Evolutionary conservation across 225 moss, liverwort and hornwort genomes (phyloP).

Genomic region (Thuidium tamariscinum): DNA sequence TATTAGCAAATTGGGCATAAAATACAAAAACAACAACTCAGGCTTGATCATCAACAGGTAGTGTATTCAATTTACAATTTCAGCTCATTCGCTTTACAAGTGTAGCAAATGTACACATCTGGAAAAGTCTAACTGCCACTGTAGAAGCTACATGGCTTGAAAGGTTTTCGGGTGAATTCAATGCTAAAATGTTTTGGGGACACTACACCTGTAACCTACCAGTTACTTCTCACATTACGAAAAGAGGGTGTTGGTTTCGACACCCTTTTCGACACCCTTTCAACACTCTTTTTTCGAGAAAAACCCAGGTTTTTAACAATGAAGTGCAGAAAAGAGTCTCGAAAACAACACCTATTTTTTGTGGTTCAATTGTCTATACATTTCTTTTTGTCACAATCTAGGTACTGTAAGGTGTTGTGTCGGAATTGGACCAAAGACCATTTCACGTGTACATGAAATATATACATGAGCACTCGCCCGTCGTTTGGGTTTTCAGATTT

Average conservation of each 20-base stretch:
- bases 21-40: too few species aligned
- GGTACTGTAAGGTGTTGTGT: not conserved
- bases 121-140: not conserved
- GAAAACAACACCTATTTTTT: not conserved
- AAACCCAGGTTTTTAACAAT: not conserved
- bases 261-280: not conserved
- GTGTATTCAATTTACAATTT: not conserved
- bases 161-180: not conserved
- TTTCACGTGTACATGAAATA: not conserved
- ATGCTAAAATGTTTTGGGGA: not conserved
- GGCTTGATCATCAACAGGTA: not conserved
- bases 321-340: not conserved
- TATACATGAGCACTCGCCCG: not conserved
- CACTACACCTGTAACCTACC: not conserved
- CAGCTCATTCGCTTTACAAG: not conserved
- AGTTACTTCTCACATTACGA: not conserved
- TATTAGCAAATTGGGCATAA: not conserved
- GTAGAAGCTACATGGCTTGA: not conserved
- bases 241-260: not conserved
- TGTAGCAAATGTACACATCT: not conserved
- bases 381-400: not conserved
- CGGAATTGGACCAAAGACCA: not conserved
- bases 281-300: not conserved
- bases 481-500: not conserved
- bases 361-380: not conserved